phyloP scores from a whole-genome alignment of 306 rosid genomes.

The apple (Malus domestica) region DNA sequence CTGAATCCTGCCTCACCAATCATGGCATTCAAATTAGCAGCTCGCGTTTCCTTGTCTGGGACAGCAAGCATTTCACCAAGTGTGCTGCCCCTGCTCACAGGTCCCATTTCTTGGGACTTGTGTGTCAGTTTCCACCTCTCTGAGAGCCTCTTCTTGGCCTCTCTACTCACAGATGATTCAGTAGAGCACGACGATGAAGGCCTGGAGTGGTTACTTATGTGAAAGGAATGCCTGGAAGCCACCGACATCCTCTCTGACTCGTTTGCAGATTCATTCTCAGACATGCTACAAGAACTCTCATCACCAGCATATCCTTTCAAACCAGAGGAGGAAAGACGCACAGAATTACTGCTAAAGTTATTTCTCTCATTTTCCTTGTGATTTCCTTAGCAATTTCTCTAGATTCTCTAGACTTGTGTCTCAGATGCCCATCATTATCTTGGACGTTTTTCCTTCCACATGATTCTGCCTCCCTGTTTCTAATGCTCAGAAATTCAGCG shows the following conservation, averaged over 20 bases:
- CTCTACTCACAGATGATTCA: constrained; percentile 71
- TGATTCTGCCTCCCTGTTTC: constrained; percentile 37
- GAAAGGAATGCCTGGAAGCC: constrained; percentile 35
- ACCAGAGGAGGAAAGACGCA: constrained; percentile 39
- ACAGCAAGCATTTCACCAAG: constrained; percentile 92
- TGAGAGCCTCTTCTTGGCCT: constrained; percentile 90
- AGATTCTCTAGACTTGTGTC: constrained; percentile 61
- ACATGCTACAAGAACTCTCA: constrained; percentile 55
- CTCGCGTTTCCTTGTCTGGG: constrained; percentile 47
- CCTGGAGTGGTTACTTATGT: constrained; percentile 33
- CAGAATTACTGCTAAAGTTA: constrained; percentile 30
- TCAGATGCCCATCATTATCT: constrained; percentile 29
- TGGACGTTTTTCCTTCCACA: constrained; percentile 29
- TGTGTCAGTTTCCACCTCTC: constrained; percentile 84
- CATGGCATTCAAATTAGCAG: constrained; percentile 28
- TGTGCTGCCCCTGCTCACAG: constrained; percentile 63
- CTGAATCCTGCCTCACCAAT: constrained; percentile 28
- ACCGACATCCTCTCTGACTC: constrained; percentile 43
- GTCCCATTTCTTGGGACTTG: constrained; percentile 44
- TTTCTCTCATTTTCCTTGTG: constrained; percentile 66
- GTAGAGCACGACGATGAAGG: constrained; percentile 43
- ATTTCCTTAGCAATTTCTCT: constrained; percentile 74
- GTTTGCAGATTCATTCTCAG: constrained; percentile 56
- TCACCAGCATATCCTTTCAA: constrained; percentile 56
- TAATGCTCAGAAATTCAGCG: constrained; percentile 32